These are phyloP conservation scores for Fusarium sp. DNA, from an alignment of 2,329 filamentous ascomycete species.

Conservation along the genomic window DNA sequence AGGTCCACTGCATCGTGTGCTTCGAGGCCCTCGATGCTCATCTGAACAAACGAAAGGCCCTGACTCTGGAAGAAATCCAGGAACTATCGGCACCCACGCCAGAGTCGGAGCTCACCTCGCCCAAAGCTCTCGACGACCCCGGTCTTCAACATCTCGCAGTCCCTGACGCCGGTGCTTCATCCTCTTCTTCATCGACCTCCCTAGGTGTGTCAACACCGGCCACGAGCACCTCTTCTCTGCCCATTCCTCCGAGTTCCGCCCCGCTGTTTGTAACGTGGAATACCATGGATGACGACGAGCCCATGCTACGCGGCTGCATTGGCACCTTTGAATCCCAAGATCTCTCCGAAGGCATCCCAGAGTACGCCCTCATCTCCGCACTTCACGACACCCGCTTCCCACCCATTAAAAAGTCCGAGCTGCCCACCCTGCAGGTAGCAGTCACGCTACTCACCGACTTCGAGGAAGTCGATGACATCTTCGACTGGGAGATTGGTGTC, in stretches of 20 bases:
- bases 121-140: constrained; percentile 52
- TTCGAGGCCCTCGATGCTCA: constrained; percentile 87
- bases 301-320: constrained; percentile 89
- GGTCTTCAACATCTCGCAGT: constrained; percentile 56
- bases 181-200: constrained; percentile 55
- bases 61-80: constrained; percentile 76
- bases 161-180: constrained; percentile 47
- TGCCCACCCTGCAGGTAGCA: constrained; percentile 69
- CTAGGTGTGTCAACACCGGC: constrained; percentile 59
- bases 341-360: constrained; percentile 76
- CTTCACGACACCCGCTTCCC: constrained; percentile 72
- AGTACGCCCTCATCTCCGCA: constrained; percentile 85
- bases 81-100: constrained; percentile 65
- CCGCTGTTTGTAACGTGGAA: constrained; percentile 98
- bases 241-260: constrained; percentile 59
- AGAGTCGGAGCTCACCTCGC: constrained; percentile 25
- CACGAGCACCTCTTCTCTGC: constrained; percentile 57
- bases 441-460: constrained; percentile 90
- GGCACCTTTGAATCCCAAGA: constrained; percentile 88
- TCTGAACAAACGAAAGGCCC: constrained; percentile 75
- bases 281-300: constrained; percentile 61
- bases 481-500: constrained; percentile 87
- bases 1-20: constrained; percentile 89
- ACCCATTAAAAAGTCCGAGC: constrained; percentile 64
- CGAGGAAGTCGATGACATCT: constrained; percentile 75